Percentiles rank a stretch among this genome's conserved stretches.
These are phyloP conservation scores for Monilinia fructicola DNA, from an alignment of 2,329 filamentous ascomycete species.

Conservation along the genomic window DNA sequence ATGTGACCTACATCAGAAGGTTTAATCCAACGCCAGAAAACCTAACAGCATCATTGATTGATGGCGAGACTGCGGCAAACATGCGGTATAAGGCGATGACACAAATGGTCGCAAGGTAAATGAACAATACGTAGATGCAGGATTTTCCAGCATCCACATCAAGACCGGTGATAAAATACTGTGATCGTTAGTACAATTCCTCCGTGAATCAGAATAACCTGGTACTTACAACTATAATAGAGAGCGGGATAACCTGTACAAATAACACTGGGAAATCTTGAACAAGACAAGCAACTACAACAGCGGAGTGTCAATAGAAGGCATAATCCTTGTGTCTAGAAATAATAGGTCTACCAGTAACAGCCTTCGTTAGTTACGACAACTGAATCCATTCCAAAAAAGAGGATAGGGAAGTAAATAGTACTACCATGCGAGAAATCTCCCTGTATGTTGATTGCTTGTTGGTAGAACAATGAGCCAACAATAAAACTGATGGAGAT, in stretches of 20 bases:
- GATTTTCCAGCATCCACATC: constrained; percentile 61
- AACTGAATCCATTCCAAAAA: constrained; percentile 71
- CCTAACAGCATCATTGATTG: constrained; percentile 65
- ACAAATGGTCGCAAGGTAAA: constrained; percentile 61
- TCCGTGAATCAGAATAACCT: too few relatives aligned
- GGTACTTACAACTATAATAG: constrained; percentile 46
- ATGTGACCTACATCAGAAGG: constrained; percentile 48
- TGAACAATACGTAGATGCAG: constrained; percentile 65
- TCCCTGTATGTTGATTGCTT: constrained; percentile 57
- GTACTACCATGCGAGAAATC: constrained; percentile 63
- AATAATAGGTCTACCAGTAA: constrained; percentile 68
- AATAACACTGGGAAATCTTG: constrained; percentile 62
- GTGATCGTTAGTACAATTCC: background rate
- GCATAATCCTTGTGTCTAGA: constrained; percentile 67
- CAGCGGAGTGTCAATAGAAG: constrained; percentile 68
- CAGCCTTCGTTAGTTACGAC: constrained; percentile 74
- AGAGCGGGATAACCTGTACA: constrained; percentile 58
- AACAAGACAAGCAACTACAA: constrained; percentile 61
- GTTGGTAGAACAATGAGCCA: constrained; percentile 74
- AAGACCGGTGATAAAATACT: constrained; percentile 62
- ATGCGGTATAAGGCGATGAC: constrained; percentile 66
- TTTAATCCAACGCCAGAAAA: constrained; percentile 64
- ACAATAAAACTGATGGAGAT: constrained; percentile 73
- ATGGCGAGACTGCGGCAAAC: constrained; percentile 63
- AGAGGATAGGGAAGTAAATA: constrained; percentile 66